Evolutionary conservation across 1,284 basidiomycete species (phyloP).

Genomic region (Pyrrhoderma noxium): DNA sequence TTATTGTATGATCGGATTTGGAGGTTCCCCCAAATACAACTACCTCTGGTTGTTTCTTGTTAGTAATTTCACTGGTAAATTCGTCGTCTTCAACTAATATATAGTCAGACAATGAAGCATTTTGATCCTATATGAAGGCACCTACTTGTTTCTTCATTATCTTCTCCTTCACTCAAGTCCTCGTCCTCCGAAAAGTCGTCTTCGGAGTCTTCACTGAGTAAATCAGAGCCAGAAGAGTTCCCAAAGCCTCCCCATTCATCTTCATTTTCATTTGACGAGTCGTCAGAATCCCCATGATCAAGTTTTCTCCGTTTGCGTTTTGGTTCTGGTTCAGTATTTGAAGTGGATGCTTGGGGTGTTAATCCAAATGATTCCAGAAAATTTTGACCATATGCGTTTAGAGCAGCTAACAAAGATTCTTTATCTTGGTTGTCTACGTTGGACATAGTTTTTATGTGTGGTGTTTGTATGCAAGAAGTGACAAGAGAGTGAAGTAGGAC

Average conservation of each 20-base stretch:
- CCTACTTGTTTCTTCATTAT: conserved; percentile 19
- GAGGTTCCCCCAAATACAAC: conserved; percentile 50
- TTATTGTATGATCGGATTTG: conserved; percentile 20
- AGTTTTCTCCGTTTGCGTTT: conserved; percentile 26
- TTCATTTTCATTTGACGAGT: conserved; percentile 15
- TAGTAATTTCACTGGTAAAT: conserved; percentile 30
- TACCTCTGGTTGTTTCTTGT: conserved; percentile 31
- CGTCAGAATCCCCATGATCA: conserved; percentile 7
- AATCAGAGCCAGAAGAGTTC: background rate
- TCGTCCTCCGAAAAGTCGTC: conserved; percentile 15
- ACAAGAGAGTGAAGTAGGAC: too few species aligned
- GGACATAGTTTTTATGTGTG: background rate
- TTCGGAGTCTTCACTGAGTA: conserved; percentile 14
- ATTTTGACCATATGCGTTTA: conserved; percentile 58
- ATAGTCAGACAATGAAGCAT: background rate
- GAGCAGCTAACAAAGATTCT: conserved; percentile 40
- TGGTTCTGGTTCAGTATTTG: too few species aligned
- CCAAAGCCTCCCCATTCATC: conserved; percentile 33
- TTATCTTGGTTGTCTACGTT: conserved; percentile 14
- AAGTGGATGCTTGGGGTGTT: conserved; percentile 22
- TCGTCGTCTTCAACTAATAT: conserved; percentile 31
- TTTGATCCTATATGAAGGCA: background rate
- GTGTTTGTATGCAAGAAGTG: background rate
- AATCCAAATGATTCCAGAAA: conserved; percentile 50
- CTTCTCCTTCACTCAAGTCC: conserved; percentile 8